These are phyloP conservation scores for Trichoderma sp. DNA, from an alignment of 2,329 filamentous ascomycete genomes.

Conservation along the genomic window DNA sequence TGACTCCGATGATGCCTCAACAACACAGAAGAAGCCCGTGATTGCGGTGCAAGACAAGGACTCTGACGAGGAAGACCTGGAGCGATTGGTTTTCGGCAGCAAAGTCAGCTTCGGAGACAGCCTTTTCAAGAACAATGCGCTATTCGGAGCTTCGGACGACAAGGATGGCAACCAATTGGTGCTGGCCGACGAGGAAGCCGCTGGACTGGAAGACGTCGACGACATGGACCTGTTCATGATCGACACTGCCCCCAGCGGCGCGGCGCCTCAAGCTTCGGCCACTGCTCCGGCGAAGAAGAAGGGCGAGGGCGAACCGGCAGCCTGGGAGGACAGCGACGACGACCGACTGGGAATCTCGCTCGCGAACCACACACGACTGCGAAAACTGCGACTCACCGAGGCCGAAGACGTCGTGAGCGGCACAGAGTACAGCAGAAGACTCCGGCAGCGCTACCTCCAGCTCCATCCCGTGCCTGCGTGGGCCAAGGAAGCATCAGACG, in stretches of 20 bases:
- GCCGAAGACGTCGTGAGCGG: constrained; percentile 85
- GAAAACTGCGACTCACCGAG: constrained; percentile 80
- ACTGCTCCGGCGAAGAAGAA: constrained; percentile 30
- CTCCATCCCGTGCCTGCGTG: constrained; percentile 63
- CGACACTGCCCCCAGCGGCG: constrained; percentile 62
- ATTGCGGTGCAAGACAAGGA: constrained; percentile 64
- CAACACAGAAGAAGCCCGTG: constrained; percentile 16
- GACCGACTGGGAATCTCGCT: constrained; percentile 84
- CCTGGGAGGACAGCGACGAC: constrained; percentile 96
- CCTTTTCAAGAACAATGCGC: constrained; percentile 60
- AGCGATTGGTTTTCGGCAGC: constrained; percentile 86
- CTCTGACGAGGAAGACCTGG: constrained; percentile 79
- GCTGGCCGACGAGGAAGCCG: constrained; percentile 47
- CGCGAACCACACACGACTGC: constrained; percentile 70
- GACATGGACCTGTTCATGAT: constrained; percentile 86
- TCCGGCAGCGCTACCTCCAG: constrained; percentile 74
- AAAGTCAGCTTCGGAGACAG: constrained; percentile 77
- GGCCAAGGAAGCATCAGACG: constrained; percentile 53
- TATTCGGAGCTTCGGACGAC: constrained; percentile 37
- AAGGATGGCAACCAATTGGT: constrained; percentile 38
- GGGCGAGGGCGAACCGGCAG: constrained; percentile 51
- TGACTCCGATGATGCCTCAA: constrained; percentile 34
- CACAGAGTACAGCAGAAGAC: constrained; percentile 76
- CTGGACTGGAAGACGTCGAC: constrained; percentile 62
- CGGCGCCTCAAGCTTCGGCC: constrained; percentile 38